Conservation (phyloP, 1,139 yeast genomes). For the Saccharomycopsis crataegensis region DNA sequence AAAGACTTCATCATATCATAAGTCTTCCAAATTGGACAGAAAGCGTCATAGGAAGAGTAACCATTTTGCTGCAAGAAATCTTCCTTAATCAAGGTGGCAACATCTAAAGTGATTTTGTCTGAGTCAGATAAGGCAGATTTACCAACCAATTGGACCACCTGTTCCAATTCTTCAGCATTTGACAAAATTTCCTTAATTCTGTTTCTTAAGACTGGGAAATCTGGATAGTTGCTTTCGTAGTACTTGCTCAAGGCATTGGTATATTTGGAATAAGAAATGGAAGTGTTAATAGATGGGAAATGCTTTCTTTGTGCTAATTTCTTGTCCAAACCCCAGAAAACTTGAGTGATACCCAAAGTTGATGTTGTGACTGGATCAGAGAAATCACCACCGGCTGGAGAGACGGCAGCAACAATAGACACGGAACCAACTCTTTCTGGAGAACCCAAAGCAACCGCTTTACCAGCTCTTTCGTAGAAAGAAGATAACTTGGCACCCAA, state of each 20-base stretch:
- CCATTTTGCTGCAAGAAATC: constrained; percentile 99
- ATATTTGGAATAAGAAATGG: constrained; percentile 94
- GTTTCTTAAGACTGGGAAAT: constrained; percentile 83
- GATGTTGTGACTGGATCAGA: constrained; percentile 99
- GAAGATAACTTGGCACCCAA: constrained; percentile 98
- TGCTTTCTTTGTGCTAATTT: constrained; percentile 99
- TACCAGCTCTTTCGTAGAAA: constrained; percentile 99
- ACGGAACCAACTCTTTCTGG: constrained; percentile 96
- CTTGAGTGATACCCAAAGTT: constrained; percentile 97
- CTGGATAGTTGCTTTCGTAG: constrained; percentile 83
- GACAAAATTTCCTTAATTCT: constrained; percentile 90
- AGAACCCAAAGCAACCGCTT: constrained; percentile 89
- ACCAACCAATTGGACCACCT: constrained; percentile 98
- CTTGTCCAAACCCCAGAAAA: constrained; percentile 99
- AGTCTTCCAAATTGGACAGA: constrained; percentile 99
- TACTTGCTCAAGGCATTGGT: constrained; percentile 79
- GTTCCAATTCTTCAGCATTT: constrained; percentile 96
- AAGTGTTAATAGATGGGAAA: constrained; percentile 96
- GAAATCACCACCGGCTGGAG: constrained; percentile 99
- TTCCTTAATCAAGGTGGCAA: constrained; percentile 84
- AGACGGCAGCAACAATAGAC: constrained; percentile 98
- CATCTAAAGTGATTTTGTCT: constrained; percentile 94
- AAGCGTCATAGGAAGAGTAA: constrained; percentile 94
- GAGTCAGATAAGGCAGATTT: constrained; percentile 94
- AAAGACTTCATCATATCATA: constrained; percentile 96